Evolutionary conservation across 2,329 filamentous ascomycete species (phyloP).

Genomic region (Pyrenophora tritici-repentis): DNA sequence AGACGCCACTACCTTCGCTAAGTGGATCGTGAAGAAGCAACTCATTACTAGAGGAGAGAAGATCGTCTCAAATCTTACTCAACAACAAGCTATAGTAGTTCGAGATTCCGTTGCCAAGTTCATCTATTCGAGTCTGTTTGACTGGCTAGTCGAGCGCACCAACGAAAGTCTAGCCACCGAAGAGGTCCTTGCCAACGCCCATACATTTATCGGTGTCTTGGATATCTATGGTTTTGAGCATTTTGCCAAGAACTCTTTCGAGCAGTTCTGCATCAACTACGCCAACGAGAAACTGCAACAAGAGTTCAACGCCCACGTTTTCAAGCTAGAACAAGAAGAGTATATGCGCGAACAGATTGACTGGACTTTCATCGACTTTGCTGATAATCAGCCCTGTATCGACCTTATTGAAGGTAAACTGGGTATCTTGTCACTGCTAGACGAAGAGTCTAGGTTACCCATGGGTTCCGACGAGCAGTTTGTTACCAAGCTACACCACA

Average conservation of each 20-base stretch:
- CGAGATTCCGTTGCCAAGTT: slow-evolving; percentile 98
- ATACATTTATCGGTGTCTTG: slow-evolving; percentile 93
- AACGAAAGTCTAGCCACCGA: slow-evolving; percentile 89
- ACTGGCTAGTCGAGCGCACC: slow-evolving; percentile 98
- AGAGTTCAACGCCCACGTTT: slow-evolving; percentile 98
- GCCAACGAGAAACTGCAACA: slow-evolving; percentile 99
- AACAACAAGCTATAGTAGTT: slow-evolving; percentile 91
- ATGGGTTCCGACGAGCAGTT: slow-evolving; percentile 99
- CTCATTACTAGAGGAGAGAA: slow-evolving; percentile 95
- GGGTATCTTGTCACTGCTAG: slow-evolving; percentile 86
- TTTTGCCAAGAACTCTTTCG: slow-evolving; percentile 99
- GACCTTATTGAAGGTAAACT: slow-evolving; percentile 97
- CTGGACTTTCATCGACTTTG: slow-evolving; percentile 99
- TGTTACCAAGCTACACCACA: slow-evolving; percentile 92
- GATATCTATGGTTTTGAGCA: slow-evolving; percentile 99
- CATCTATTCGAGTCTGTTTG: slow-evolving; percentile 96
- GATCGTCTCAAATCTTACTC: slow-evolving; percentile 92
- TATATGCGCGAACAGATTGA: slow-evolving; percentile 96
- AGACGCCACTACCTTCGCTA: slow-evolving; percentile 82
- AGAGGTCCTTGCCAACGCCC: slow-evolving; percentile 79
- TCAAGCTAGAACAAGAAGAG: slow-evolving; percentile 98
- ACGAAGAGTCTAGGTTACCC: slow-evolving; percentile 93
- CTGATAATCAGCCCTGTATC: slow-evolving; percentile 98
- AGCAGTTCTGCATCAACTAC: slow-evolving; percentile 99
- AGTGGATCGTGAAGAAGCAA: slow-evolving; percentile 99